Base-by-base conservation (phyloP, 2,329 filamentous ascomycete species). In the Talaromyces sp. region DNA sequence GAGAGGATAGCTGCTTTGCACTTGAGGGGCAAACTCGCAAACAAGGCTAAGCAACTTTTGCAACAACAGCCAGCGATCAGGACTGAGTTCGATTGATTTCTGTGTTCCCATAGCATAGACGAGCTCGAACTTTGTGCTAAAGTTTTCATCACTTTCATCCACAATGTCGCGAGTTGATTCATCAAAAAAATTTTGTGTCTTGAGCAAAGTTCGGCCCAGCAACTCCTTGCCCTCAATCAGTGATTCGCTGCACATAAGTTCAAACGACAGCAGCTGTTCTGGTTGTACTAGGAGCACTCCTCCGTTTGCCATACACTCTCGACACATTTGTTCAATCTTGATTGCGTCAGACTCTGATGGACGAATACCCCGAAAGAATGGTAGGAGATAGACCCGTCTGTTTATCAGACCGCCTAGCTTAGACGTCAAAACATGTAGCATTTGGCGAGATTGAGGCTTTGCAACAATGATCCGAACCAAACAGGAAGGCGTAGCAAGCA, bases 81-180 rank as follows among this genome's bases (percentile, higher is more conserved):
- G 81, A 46, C 77, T 77, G 10, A 79, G 71, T 5, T 87, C 81
- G 0, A 86, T 72, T 0, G 78, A 62, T 1, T 67, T 64, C 58
- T 85, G 81, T 0, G 66, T 60, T 0, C 84, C 85, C 61, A 86
- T 79, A 0, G 84, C 85, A 59, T 88, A 87, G 0, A 87, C 74
- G 0, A 88, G 68, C 63, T 88, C 83, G 36, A 84, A 85, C 45
- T 80, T 81, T 2, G 79, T 75, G 40, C 78, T 82, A 31, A 87
- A 80, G 53, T 82, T 84, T 58, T 87, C 83, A 45, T 88, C 85
- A 39, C 81, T 84, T 67, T 88, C 84, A 57, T 88, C 84, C 0
- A 88, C 73, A 1, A 88, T 77, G 60, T 87, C 84, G 0, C 83
- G 72, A 0, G 78, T 75, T 1, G 68, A 60, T 0, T 52, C 13